Percentiles rank a stretch among this genome's conserved stretches.
These are phyloP conservation scores for Colletotrichum coccodes DNA, from an alignment of 2,329 filamentous ascomycete species.

Conservation along the genomic window DNA sequence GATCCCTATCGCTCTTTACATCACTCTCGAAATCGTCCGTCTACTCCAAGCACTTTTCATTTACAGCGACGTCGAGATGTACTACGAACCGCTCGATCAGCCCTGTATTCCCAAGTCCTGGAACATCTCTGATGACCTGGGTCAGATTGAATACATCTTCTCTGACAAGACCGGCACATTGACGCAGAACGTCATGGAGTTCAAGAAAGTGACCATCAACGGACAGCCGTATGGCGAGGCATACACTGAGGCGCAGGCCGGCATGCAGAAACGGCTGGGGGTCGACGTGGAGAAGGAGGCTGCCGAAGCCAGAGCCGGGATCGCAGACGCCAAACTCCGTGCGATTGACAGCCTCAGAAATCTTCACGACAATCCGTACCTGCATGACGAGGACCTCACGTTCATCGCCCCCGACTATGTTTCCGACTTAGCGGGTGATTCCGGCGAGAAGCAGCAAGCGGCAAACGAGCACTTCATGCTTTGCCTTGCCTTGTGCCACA, in stretches of 20 bases:
- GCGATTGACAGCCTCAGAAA: conserved; percentile 80
- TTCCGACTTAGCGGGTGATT: conserved; percentile 80
- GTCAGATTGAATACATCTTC: conserved; percentile 99
- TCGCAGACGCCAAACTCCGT: conserved; percentile 78
- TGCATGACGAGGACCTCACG: conserved; percentile 89
- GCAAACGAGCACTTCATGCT: conserved; percentile 95
- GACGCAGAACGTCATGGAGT: conserved; percentile 97
- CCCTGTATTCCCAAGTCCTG: conserved; percentile 97
- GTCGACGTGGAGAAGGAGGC: conserved; percentile 86
- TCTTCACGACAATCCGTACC: conserved; percentile 88
- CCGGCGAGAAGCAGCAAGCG: conserved; percentile 78
- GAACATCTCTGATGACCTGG: conserved; percentile 98
- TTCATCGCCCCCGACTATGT: conserved; percentile 94
- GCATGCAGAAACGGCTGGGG: conserved; percentile 92
- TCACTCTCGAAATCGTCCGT: conserved; percentile 94
- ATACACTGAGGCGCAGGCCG: conserved; percentile 95
- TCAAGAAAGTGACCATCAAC: conserved; percentile 98
- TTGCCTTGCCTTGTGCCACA: conserved; percentile 93
- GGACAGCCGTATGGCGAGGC: conserved; percentile 97
- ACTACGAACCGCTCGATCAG: conserved; percentile 93
- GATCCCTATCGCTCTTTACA: conserved; percentile 97
- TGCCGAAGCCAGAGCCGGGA: conserved; percentile 77
- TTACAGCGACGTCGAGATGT: conserved; percentile 96
- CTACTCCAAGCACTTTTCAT: conserved; percentile 96
- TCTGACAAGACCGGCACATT: conserved; percentile 93